phyloP scores from a whole-genome alignment of 305 asterid species.

The Lippia alba region DNA sequence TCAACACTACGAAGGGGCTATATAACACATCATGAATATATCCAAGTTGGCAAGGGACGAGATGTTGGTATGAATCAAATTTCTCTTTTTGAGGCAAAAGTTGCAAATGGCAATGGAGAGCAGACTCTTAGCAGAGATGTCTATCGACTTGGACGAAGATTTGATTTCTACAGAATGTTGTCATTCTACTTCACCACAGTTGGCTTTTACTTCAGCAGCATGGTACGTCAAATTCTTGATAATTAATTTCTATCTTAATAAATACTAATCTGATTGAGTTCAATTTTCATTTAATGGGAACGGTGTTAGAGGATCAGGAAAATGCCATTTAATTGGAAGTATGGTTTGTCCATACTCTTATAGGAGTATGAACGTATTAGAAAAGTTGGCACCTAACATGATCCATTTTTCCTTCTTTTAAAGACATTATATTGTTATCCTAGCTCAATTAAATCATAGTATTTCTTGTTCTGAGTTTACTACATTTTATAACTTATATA shows the following conservation, averaged over 20 bases:
- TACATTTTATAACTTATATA: not conserved
- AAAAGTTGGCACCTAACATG: constrained; percentile 15
- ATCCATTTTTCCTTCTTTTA: not conserved
- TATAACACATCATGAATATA: constrained; percentile 95
- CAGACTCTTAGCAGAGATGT: constrained; percentile 98
- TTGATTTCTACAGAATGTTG: constrained; percentile 96
- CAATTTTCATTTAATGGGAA: constrained; percentile 13
- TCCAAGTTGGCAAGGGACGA: constrained; percentile 99
- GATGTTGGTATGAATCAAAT: constrained; percentile 99
- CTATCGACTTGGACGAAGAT: constrained; percentile 92
- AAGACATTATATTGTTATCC: not conserved
- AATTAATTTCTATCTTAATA: not conserved
- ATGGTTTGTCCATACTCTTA: too few relatives aligned
- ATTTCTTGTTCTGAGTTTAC: not conserved
- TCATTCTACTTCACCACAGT: constrained; percentile 98
- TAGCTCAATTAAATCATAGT: not conserved
- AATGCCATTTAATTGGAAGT: too few relatives aligned
- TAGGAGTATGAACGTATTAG: too few relatives aligned
- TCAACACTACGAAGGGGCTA: constrained; percentile 91
- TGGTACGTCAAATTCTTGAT: constrained; percentile 57
- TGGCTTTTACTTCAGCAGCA: constrained; percentile 97
- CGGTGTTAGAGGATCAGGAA: not conserved
- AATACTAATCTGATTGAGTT: not conserved
- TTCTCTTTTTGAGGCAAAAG: constrained; percentile 96
- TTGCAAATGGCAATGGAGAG: constrained; percentile 97